Evolutionary conservation across 2,329 filamentous ascomycete species (phyloP), one percentile per base, ranked within the genome.

Genomic region (Aulographum hederae): DNA sequence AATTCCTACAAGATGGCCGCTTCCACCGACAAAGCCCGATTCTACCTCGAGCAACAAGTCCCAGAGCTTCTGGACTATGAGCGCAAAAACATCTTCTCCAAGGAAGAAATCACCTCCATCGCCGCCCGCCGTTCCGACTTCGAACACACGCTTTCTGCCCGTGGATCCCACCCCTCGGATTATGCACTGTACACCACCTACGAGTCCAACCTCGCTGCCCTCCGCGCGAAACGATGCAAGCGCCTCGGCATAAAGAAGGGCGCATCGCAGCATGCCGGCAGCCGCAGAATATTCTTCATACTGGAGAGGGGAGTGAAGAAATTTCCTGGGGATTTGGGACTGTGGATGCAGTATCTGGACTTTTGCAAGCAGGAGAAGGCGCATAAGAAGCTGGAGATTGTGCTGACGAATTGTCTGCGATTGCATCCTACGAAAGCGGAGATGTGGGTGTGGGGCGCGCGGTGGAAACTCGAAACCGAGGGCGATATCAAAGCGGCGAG

Each of bases 31-130:
- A 95, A 94, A 57, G 89, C 86, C 34, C 80, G 86, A 36, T 95
- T 86, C 57, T 94, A 80, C 55, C 69, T 95, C 40, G 89, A 98
- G 60, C 78, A 86, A 43, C 78, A 79, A 2, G 80, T 94, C 27
- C 82, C 85, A 12, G 85, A 95, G 53, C 68, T 98, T 35, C 81
- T 84, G 39, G 84, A 93, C 46, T 91, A 82, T 53, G 79, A 92
- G 55, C 71, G 80, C 41, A 94, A 93, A 54, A 76, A 81, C 44
- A 78, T 98, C 43, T 98, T 98, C 58, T 71, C 67, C 38, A 44
- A 89, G 73, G 79, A 91, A 41, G 86, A 98, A 41, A 93, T 98
- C 50, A 69, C 72, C 38, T 76, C 77, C 28, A 84, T 98, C 41
- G 77, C 91, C 32, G 75, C 76, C 48, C 93, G 89, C 53, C 75